Percentiles rank a stretch among this genome's conserved stretches.
These are phyloP conservation scores for Torulaspora globosa DNA, from an alignment of 1,139 yeast genomes.

Conservation along the genomic window DNA sequence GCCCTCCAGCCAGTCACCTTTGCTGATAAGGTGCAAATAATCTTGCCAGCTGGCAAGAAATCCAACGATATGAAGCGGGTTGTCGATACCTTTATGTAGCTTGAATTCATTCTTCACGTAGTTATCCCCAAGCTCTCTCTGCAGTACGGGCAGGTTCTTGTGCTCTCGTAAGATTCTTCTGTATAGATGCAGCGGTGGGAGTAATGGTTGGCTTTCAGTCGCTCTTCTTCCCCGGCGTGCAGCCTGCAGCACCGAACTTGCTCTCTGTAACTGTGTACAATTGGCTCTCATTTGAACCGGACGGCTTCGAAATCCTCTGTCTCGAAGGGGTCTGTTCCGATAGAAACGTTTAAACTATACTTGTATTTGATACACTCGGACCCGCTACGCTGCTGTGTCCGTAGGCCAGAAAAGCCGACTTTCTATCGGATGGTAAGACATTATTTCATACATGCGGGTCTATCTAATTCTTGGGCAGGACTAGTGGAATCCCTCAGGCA, in stretches of 20 bases:
- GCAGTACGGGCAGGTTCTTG: conserved; percentile 57
- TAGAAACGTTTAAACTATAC: not conserved
- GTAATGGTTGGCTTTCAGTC: conserved; percentile 49
- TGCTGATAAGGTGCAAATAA: conserved; percentile 66
- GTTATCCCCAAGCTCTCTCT: conserved; percentile 77
- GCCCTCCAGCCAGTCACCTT: conserved; percentile 73
- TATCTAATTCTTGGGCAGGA: conserved; percentile 6
- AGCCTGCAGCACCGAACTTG: conserved; percentile 12
- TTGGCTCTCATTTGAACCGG: not conserved
- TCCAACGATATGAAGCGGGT: conserved; percentile 91
- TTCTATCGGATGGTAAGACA: not conserved
- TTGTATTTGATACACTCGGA: not conserved
- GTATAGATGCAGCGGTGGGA: conserved; percentile 80
- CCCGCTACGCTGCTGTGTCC: not conserved
- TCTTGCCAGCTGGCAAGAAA: conserved; percentile 94
- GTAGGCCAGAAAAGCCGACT: not conserved
- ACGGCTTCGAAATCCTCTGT: not conserved
- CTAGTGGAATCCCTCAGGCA: conserved; percentile 35
- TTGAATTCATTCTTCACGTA: conserved; percentile 87
- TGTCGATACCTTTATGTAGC: conserved; percentile 76
- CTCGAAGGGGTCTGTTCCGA: not conserved
- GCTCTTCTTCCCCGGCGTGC: conserved; percentile 15
- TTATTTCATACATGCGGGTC: conserved; percentile 4
- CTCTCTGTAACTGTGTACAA: conserved; percentile 4
- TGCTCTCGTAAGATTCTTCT: conserved; percentile 79